Evolutionary conservation across 2,329 filamentous ascomycete genomes (phyloP).

Genomic region (Byssochlamys sp.): DNA sequence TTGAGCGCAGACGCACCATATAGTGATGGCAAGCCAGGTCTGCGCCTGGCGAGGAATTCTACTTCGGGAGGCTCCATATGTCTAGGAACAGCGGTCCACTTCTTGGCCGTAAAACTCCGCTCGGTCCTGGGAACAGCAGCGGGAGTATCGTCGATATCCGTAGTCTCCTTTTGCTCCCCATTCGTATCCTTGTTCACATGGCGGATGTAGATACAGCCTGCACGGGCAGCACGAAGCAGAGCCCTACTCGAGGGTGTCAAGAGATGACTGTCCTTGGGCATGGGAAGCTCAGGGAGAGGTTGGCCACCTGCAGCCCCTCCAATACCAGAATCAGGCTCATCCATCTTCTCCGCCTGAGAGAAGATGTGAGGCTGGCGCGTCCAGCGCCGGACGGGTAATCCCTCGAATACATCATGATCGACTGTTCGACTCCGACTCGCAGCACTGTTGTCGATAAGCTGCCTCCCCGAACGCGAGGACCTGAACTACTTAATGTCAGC

Average conservation of each 20-base stretch:
- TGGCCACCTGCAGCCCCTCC: conserved; percentile 18
- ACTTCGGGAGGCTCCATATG: conserved; percentile 50
- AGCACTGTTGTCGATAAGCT: conserved; percentile 42
- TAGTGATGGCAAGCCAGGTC: conserved; percentile 48
- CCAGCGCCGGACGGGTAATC: conserved; percentile 86
- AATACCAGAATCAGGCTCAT: conserved; percentile 39
- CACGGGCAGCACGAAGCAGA: conserved; percentile 69
- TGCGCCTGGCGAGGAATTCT: conserved; percentile 53
- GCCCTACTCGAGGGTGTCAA: conserved; percentile 72
- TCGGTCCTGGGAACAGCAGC: conserved; percentile 21
- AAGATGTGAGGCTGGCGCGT: conserved; percentile 61
- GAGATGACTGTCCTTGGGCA: conserved; percentile 77
- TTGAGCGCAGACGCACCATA: conserved; percentile 26
- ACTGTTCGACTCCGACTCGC: conserved; percentile 34
- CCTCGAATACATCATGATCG: conserved; percentile 59
- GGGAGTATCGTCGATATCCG: conserved; percentile 25
- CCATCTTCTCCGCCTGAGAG: conserved; percentile 55
- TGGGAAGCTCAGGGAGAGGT: conserved; percentile 61
- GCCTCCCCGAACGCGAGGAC: conserved; percentile 48
- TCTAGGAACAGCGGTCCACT: conserved; percentile 49
- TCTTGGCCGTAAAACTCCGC: conserved; percentile 47
- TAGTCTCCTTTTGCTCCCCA: conserved; percentile 27
- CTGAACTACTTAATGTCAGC: conserved; percentile 39
- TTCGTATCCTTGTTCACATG: conserved; percentile 40
- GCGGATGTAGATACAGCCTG: conserved; percentile 65